Evolutionary conservation across 2,329 filamentous ascomycete genomes (phyloP), one percentile per base, ranked within the genome.

Genomic region (Epicoccum nigrum): DNA sequence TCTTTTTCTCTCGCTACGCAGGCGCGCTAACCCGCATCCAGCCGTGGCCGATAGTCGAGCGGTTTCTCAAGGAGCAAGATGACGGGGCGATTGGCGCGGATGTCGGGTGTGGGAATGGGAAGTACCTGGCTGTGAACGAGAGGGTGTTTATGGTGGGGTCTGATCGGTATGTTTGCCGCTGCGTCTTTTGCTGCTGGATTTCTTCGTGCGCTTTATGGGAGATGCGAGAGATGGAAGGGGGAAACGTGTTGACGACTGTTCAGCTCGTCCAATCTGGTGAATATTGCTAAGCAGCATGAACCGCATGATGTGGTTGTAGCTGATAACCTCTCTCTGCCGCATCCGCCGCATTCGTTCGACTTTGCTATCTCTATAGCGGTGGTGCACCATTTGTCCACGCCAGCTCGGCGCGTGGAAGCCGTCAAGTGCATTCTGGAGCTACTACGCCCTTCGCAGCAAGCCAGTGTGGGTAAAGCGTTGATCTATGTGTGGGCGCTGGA

Each of bases 401-500:
- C 80, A 9, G 81, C 80, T 41, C 82, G 94, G 49, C 83, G 94
- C 41, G 77, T 88, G 28, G 85, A 88, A 56, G 92, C 89, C 21
- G 83, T 97, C 15, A 76, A 77, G 39, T 82, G 83, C 32, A 83
- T 97, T 40, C 76, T 97, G 59, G 81, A 83, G 42, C 86, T 86
- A 40, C 76, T 96, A 46, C 77, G 58, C 23, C 63, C 66, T 9
- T 34, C 57, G 0, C 51, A 45, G 1, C 23, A 9, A 25, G 42
- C 31, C 4, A 41, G 33, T 13, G 63, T 76, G 2, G 91, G 90
- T 1, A 85, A 81, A 70, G 87, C 88, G 13, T 78, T 97, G 49
- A 81, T 97, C 43, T 97, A 94, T 72, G 93, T 95, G 15, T 97
- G 94, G 94, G 94, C 94, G 1, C 80, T 99, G 16, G 94, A 99